Base-by-base conservation (phyloP, 805 yeast genomes). In the Saturnispora besseyi region DNA sequence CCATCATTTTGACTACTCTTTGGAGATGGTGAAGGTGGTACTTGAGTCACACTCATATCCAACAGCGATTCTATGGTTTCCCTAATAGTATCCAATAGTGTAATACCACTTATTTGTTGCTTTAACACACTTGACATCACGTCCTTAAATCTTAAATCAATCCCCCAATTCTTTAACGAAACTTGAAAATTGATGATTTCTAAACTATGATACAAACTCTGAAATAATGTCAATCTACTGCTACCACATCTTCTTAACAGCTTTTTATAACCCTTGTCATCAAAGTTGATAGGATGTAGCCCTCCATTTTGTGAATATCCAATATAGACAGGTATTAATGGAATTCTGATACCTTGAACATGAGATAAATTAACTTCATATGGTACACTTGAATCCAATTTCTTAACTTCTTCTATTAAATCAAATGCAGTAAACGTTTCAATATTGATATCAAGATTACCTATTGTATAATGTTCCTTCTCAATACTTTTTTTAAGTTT, bases 311-410 rank as follows among this genome's bases (percentile, higher is more conserved):
- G 29, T 22, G n/a, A 32, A 32, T 51, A 53, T 12, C 58, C 58
- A 5, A 55, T 13, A 30, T 50, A 56, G 22, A 56, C 51, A 6
- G 59, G 59, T 5, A 56, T 41, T 12, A 56, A 31, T 10, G 59
- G 59, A 8, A 56, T 46, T 5, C 44, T 41, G 11, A 13, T 5
- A 30, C 36, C 26, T 12, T 15, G 28, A 13, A 40, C 22, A 13
- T 29, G 5, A 5, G 21, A 41, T 11, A 18, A 21, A 9, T 9
- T 28, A 26, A 51, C 52, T 22, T 49, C 52, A 31, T 48, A 47
- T 15, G 46, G 49, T 3, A 51, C 38, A 6, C 37, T 36, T 10
- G 33, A 30, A 13, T 22, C 45, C 18, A 43, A 22, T 18, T 18
- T 28, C 18, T 34, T 12, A 11, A 37, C 41, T 22, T 44, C 45